Evolutionary conservation across 441 rosid species (phyloP).

Genomic region (Croton laevigatus): DNA sequence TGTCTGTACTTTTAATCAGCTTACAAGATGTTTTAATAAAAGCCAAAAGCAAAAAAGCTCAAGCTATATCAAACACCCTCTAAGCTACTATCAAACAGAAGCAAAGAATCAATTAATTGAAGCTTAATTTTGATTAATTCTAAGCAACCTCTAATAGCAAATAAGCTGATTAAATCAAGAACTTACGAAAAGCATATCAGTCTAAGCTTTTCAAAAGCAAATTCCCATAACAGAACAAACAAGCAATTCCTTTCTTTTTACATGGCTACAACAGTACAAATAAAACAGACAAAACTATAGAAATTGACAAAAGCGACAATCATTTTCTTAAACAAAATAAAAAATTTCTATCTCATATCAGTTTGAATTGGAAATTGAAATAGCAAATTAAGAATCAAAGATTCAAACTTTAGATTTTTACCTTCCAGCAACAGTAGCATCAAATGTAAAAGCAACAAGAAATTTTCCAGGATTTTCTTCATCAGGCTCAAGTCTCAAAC

Average conservation of each 20-base stretch:
- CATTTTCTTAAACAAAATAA: neutral
- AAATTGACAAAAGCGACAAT: neutral
- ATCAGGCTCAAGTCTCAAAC: conserved; percentile 64
- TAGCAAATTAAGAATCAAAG: conserved; percentile 12
- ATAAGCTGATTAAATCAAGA: neutral
- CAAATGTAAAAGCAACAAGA: conserved; percentile 83
- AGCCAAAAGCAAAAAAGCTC: too few relatives aligned
- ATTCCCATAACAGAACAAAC: neutral
- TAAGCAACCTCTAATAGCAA: neutral
- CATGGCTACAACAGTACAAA: neutral
- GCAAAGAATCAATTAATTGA: neutral
- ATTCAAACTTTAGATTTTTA: conserved; percentile 19
- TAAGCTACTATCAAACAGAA: neutral
- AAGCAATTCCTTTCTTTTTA: neutral
- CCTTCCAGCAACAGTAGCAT: conserved; percentile 92
- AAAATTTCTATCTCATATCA: neutral
- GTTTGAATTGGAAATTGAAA: neutral
- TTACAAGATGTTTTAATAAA: too few relatives aligned
- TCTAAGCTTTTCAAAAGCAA: conserved; percentile 8
- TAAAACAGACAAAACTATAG: neutral
- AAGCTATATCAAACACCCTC: too few relatives aligned
- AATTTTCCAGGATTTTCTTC: conserved; percentile 58
- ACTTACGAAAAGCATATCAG: conserved; percentile 4
- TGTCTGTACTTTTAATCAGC: too few relatives aligned
- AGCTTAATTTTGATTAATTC: neutral